Evolutionary conservation across 139 green algal genomes (phyloP).

Genomic region (Yamagishiella unicocca): DNA sequence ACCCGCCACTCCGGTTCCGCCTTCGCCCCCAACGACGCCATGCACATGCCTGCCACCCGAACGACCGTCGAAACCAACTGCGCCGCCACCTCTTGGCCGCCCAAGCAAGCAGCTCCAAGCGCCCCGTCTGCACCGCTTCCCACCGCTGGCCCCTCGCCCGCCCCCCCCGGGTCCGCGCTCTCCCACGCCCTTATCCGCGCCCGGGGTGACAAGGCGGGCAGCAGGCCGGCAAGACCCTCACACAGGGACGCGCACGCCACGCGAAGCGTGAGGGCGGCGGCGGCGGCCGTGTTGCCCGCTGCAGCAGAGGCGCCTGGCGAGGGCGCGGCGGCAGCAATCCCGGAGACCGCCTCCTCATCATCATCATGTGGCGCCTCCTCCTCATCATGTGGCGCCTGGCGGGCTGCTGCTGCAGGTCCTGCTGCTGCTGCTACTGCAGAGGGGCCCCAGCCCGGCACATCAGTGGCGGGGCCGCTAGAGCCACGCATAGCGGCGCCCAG

Average conservation of each 20-base stretch:
- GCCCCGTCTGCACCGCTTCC: no score
- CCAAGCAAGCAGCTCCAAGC: no score
- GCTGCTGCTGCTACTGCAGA: neutral
- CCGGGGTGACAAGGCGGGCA: neutral
- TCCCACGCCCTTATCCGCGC: neutral
- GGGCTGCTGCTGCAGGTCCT: neutral
- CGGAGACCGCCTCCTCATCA: neutral
- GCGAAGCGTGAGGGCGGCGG: neutral
- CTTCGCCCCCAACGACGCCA: neutral
- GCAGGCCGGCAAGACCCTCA: slow-evolving; percentile 7
- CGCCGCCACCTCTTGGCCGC: slow-evolving; percentile 5
- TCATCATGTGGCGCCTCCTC: neutral
- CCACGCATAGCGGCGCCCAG: no score
- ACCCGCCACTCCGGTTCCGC: no score
- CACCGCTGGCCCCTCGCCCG: no score
- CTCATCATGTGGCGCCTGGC: neutral
- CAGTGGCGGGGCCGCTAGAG: no score
- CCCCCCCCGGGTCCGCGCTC: neutral
- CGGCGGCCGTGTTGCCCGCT: no score
- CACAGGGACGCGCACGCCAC: neutral
- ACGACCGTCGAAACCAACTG: neutral
- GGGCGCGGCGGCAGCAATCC: no score
- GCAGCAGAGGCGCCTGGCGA: no score
- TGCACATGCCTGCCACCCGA: neutral
- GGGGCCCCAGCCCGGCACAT: neutral